phyloP scores from a whole-genome alignment of 2,329 filamentous ascomycete genomes.

The Didymella lethalis region DNA sequence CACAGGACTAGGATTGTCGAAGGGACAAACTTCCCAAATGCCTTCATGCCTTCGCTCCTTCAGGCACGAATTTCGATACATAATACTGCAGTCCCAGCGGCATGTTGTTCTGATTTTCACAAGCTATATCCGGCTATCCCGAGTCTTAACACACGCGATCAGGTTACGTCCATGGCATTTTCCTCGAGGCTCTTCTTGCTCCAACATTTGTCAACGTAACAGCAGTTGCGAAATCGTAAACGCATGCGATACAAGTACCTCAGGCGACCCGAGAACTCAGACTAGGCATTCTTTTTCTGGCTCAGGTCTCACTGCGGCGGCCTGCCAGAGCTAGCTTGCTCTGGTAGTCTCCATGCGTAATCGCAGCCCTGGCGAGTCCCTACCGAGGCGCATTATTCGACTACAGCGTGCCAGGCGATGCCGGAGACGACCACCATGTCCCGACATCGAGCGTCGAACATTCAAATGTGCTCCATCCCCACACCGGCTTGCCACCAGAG shows the following conservation, averaged over 20 bases:
- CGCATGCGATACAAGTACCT: slow-evolving; percentile 52
- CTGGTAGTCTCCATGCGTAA: slow-evolving; percentile 61
- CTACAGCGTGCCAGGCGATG: slow-evolving; percentile 55
- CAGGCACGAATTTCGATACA: slow-evolving; percentile 50
- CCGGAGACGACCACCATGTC: slow-evolving; percentile 53
- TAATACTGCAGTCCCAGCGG: slow-evolving; percentile 49
- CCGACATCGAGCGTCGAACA: slow-evolving; percentile 54
- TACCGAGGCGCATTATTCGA: slow-evolving; percentile 58
- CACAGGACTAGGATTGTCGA: slow-evolving; percentile 51
- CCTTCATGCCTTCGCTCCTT: slow-evolving; percentile 51
- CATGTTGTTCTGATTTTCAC: slow-evolving; percentile 29
- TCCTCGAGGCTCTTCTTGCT: slow-evolving; percentile 46
- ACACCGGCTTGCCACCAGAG: slow-evolving; percentile 47
- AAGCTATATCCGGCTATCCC: slow-evolving; percentile 51
- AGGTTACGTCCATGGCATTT: slow-evolving; percentile 38
- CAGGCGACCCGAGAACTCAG: slow-evolving; percentile 46
- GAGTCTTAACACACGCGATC: slow-evolving; percentile 51
- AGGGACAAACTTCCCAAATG: slow-evolving; percentile 49
- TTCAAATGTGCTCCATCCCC: slow-evolving; percentile 51
- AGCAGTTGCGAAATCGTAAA: slow-evolving; percentile 51
- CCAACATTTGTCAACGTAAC: slow-evolving; percentile 54
- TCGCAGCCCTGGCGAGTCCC: slow-evolving; percentile 60
- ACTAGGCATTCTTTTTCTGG: slow-evolving; percentile 51
- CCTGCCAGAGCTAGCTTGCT: slow-evolving; percentile 59
- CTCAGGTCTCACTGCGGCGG: slow-evolving; percentile 55